These are phyloP conservation scores for Solanum chmielewskii DNA, from an alignment of 257 asterid species.

Conservation along the genomic window DNA sequence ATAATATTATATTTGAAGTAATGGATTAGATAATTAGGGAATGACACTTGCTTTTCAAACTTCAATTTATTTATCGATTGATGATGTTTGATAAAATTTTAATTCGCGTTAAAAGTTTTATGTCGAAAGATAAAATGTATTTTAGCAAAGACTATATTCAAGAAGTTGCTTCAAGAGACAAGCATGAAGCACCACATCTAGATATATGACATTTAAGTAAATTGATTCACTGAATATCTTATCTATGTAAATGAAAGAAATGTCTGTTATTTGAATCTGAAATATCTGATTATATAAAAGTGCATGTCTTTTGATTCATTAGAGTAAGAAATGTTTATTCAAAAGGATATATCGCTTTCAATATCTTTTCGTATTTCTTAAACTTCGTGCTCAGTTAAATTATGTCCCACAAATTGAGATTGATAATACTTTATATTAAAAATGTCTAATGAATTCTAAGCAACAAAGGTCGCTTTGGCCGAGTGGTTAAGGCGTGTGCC, in stretches of 20 bases:
- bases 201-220: too few species aligned
- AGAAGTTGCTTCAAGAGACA: background rate
- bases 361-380: background rate
- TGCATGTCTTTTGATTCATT: background rate
- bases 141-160: background rate
- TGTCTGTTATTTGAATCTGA: too few species aligned
- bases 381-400: too few species aligned
- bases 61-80: too few species aligned
- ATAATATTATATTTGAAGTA: background rate
- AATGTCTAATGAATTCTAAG: accelerated
- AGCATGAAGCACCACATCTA: background rate
- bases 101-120: too few species aligned
- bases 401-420: too few species aligned
- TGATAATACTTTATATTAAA: too few species aligned
- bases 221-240: background rate
- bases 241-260: background rate
- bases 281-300: background rate
- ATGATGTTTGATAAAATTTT: too few species aligned
- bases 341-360: background rate
- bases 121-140: background rate
- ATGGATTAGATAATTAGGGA: background rate
- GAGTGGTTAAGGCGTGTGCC: conserved; percentile 81
- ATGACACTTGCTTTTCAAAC: background rate
- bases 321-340: background rate
- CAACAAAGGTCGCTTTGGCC: conserved; percentile 53